These are phyloP conservation scores for Hibiscus trionum DNA, from an alignment of 345 rosid genomes.

Conservation along the genomic window DNA sequence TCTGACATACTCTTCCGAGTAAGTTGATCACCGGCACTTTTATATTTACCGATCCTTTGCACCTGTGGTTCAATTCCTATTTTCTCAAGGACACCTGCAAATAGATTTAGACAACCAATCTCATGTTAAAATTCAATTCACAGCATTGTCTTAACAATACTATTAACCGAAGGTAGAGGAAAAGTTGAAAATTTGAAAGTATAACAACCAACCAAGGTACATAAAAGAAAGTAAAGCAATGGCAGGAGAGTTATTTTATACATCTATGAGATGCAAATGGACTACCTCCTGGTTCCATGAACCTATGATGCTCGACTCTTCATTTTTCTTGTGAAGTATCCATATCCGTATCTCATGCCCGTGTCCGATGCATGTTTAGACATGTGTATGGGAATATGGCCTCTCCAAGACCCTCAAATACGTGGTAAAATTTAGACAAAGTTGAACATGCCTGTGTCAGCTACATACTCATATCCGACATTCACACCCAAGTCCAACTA, in stretches of 20 bases:
- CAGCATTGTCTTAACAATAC: background rate
- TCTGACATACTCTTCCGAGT: constrained; percentile 70
- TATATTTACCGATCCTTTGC: constrained; percentile 88
- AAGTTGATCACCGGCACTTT: constrained; percentile 95
- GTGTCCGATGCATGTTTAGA: background rate
- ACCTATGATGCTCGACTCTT: background rate
- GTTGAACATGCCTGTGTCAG: background rate
- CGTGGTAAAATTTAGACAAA: background rate
- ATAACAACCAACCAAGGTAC: background rate
- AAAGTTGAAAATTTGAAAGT: background rate
- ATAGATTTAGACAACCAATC: background rate
- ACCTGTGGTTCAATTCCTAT: constrained; percentile 88
- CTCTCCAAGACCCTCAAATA: background rate
- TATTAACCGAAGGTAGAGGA: background rate
- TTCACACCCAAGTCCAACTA: background rate
- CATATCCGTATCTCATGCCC: background rate
- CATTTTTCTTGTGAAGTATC: background rate
- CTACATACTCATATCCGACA: background rate
- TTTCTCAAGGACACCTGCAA: constrained; percentile 78
- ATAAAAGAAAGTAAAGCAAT: background rate
- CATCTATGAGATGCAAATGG: background rate
- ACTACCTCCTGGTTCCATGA: background rate
- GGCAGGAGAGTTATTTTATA: background rate
- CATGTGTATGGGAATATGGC: background rate
- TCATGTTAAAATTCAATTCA: constrained; percentile 1